Percentiles rank a stretch among this genome's conserved stretches.
Evolutionary conservation across 805 yeast species (phyloP).

Genomic region (Metschnikowia anglica): DNA sequence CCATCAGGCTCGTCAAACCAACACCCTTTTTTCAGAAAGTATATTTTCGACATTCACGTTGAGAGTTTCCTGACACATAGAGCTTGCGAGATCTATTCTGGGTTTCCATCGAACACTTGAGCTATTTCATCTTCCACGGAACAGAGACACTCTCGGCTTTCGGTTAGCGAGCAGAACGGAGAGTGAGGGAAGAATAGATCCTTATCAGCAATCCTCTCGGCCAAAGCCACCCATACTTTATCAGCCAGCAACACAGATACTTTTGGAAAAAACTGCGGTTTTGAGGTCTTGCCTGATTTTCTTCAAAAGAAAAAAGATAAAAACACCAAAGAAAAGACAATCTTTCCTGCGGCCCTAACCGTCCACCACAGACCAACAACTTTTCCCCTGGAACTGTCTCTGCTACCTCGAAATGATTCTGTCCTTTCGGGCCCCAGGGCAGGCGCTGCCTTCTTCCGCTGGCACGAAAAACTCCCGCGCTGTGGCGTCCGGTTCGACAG

Average conservation of each 20-base stretch:
- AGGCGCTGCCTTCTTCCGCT: not conserved
- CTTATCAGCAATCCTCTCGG: not conserved
- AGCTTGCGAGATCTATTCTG: no score
- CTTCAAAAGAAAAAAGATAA: not conserved
- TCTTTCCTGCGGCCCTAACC: no score
- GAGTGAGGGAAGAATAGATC: not conserved
- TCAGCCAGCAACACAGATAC: not conserved
- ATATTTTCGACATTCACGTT: no score
- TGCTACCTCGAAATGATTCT: conserved; percentile 3
- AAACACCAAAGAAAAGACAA: no score
- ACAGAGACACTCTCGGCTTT: not conserved
- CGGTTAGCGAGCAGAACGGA: not conserved
- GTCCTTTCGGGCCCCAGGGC: conserved; percentile 8
- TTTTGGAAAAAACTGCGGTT: not conserved
- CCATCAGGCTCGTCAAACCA: not conserved
- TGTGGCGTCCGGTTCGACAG: conserved; percentile 1
- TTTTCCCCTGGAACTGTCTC: not conserved
- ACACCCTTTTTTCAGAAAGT: not conserved
- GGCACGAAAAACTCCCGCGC: not conserved
- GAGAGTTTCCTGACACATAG: no score
- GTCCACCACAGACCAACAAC: no score
- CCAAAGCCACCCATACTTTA: not conserved
- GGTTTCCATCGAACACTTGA: no score
- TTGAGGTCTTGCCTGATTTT: no score
- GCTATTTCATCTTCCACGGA: no score